Base-by-base conservation (phyloP, 108 stramenopile genomes). In the Cylindrotheca closterium region DNA sequence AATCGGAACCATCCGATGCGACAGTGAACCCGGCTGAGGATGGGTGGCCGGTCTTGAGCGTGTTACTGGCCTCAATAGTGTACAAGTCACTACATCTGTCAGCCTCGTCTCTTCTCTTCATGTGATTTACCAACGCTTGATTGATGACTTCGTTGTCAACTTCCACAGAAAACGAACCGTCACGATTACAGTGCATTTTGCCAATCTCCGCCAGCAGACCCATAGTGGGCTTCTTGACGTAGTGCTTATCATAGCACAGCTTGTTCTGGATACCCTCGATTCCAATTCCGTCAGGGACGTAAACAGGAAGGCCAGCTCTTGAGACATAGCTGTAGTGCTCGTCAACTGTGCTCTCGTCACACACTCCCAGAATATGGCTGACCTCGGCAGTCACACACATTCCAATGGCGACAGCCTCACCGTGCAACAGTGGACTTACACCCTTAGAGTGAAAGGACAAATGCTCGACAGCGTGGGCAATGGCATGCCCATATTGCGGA, bases 321-420 rank as follows among this genome's bases (percentile, higher is more conserved):
- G 23, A 34, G 28, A 69, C 29, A 63, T 63, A 55, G 26, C 63
- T 65, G 49, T 75, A 63, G 48, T 69, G 68, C 2, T 69, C 42
- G 24, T 70, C 68, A 17, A 75, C 68, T 23, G 54, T 55, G 3
- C 8, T 2, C 26, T 64, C 10, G 31, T 69, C 63, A 28, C 68
- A 69, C 28, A 70, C 31, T 51, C 68, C 74, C 19, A 70, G 46
- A 22, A 62, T 31, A 26, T 45, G 23, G 53, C 58, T 58, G 26
- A 75, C 68, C 30, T 69, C 58, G 23, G 74, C 74, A 28, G 69
- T 55, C 48, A 75, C 61, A 47, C 60, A 62, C 68, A 69, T 69
- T 30, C 74, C 74, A 34, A 75, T 75, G 46, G 74, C 74, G 25
- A 75, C 74, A 30, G 74, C 74, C 54, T 75, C 68, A 15, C 74